These are phyloP conservation scores for Aspergillus caelatus DNA, from an alignment of 2,329 filamentous ascomycete genomes.

Conservation along the genomic window DNA sequence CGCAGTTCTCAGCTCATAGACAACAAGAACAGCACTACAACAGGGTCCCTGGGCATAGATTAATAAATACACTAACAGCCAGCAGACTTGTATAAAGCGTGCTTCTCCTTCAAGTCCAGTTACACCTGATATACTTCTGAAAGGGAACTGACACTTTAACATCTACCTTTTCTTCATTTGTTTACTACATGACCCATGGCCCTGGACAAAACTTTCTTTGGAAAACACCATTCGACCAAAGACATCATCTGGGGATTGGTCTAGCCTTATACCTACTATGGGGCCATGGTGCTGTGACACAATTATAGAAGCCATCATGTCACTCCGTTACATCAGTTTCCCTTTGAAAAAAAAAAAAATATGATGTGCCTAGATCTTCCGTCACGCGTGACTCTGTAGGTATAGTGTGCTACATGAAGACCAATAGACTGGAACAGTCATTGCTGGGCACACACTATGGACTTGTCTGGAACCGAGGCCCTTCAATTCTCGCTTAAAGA, in stretches of 20 bases:
- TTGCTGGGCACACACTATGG: not conserved
- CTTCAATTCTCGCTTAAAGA: not conserved
- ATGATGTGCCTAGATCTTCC: not conserved
- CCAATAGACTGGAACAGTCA: not conserved
- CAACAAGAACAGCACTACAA: not conserved
- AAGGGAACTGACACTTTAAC: not conserved
- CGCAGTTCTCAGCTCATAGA: not conserved
- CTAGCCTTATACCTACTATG: not conserved
- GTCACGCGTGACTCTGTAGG: not conserved
- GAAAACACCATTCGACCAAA: too few species aligned
- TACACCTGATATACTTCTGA: not conserved
- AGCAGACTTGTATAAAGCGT: not conserved
- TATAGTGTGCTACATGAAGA: not conserved
- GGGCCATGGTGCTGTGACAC: not conserved
- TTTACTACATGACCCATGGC: too few species aligned
- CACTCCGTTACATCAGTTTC: not conserved
- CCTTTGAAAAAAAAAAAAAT: too few species aligned
- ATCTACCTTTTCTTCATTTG: too few species aligned
- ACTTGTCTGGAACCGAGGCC: not conserved
- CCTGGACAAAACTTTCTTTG: too few species aligned
- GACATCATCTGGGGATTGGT: too few species aligned
- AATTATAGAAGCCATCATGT: not conserved
- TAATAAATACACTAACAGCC: too few species aligned
- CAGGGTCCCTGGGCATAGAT: too few species aligned
- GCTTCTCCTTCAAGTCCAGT: not conserved